Base-by-base conservation (phyloP, 2,329 filamentous ascomycete species). In the Fusarium aywerte region DNA sequence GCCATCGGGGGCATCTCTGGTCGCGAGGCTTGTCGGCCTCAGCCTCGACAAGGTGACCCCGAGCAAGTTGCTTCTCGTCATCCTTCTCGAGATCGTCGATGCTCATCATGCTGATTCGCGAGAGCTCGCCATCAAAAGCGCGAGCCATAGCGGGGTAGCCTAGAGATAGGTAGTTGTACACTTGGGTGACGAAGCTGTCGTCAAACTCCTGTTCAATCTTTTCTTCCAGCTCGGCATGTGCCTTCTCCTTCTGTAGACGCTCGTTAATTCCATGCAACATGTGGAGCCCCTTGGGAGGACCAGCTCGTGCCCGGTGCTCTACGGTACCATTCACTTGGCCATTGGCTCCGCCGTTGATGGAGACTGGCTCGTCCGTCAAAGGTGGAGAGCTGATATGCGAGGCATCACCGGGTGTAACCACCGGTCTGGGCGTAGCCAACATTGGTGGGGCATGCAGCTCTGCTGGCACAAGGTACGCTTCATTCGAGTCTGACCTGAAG, bases 151-250 rank as follows among this genome's bases (percentile, higher is more conserved):
- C 90, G 4, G 95, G 94, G 77, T 97, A 97, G 7, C 95, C 95
- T 7, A 98, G 85, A 0, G 93, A 97, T 16, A 98, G 84, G 78
- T 98, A 98, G 78, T 98, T 97, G 84, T 96, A 98, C 9, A 98
- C 94, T 78, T 98, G 95, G 0, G 94, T 97, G 56, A 97, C 88
- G 76, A 97, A 97, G 5, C 83, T 83, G 76, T 97, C 92, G 62
- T 90, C 84, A 73, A 96, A 97, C 77, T 97, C 93, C 51, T 79
- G 78, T 5, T 80, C 75, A 61, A 89, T 86, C 71, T 84, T 83
- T 50, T 85, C 84, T 65, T 86, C 80, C 2, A 79, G 78, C 69
- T 87, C 84, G 16, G 80, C 82, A 13, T 79, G 78, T 7, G 77
- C 81, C 74, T 85, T 85, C 67, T 85, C 84, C 58, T 80, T 78